Percentiles rank a stretch among this genome's conserved stretches.
phyloP scores from a whole-genome alignment of 257 asterid genomes.

The Asclepias syriaca region DNA sequence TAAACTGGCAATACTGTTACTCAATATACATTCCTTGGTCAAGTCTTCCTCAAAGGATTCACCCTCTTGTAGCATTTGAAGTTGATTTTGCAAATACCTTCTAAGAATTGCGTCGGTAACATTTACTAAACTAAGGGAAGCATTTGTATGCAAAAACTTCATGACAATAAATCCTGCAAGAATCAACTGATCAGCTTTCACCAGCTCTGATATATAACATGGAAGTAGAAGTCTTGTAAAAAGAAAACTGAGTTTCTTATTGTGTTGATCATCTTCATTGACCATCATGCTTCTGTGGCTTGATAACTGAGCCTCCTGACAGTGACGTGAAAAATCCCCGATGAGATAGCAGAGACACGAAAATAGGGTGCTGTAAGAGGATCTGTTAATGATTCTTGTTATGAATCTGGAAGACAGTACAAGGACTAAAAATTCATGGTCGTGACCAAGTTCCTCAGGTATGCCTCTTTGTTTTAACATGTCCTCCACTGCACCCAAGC shows the following conservation, averaged over 20 bases:
- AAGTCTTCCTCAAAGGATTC: slow-evolving; percentile 26
- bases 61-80: slow-evolving; percentile 22
- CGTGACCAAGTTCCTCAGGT: slow-evolving; percentile 37
- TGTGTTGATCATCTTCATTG: slow-evolving; percentile 20
- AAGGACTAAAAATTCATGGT: slow-evolving; percentile 49
- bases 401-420: slow-evolving; percentile 63
- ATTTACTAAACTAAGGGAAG: slow-evolving; percentile 61
- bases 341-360: slow-evolving; percentile 75
- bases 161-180: slow-evolving; percentile 80
- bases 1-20: slow-evolving; percentile 39
- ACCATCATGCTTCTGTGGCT: slow-evolving; percentile 11
- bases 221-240: slow-evolving; percentile 64
- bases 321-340: slow-evolving; percentile 59
- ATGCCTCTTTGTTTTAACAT: slow-evolving; percentile 60
- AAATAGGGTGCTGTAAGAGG: slow-evolving; percentile 54
- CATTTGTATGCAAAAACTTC: slow-evolving; percentile 57
- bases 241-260: slow-evolving; percentile 20
- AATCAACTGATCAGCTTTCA: slow-evolving; percentile 69
- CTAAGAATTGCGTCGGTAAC: slow-evolving; percentile 63
- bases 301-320: slow-evolving; percentile 47
- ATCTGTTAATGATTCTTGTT: slow-evolving; percentile 40
- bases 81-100: slow-evolving; percentile 48
- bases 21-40: slow-evolving; percentile 32
- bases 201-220: slow-evolving; percentile 69
- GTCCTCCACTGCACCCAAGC: slow-evolving; percentile 74